Conservation (phyloP, 2,329 filamentous ascomycete species). For the Exophiala alcalophila region DNA sequence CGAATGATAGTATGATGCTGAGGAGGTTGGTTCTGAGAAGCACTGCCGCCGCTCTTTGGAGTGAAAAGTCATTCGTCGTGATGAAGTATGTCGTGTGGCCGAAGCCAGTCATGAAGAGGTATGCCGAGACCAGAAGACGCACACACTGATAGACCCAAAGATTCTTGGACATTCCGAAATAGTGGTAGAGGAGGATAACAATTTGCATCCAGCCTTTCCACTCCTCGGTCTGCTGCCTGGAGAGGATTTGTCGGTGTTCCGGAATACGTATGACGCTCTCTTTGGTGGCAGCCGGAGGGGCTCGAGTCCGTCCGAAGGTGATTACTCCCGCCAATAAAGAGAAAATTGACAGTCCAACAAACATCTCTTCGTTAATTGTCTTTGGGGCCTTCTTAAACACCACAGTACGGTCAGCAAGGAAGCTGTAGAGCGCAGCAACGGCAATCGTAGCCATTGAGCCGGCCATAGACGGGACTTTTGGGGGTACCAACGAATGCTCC, state of each 20-base stretch:
- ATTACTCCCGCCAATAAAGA: constrained; percentile 26
- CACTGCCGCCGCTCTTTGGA: constrained; percentile 51
- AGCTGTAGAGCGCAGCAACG: constrained; percentile 46
- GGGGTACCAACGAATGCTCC: background rate
- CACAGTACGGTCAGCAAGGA: constrained; percentile 54
- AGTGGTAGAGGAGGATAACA: constrained; percentile 56
- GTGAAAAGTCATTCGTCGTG: constrained; percentile 55
- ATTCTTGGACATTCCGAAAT: constrained; percentile 51
- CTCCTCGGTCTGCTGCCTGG: constrained; percentile 59
- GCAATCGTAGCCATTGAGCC: constrained; percentile 9
- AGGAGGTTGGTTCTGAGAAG: constrained; percentile 59
- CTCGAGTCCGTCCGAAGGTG: constrained; percentile 2
- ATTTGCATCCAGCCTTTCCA: constrained; percentile 67
- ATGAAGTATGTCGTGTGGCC: constrained; percentile 61
- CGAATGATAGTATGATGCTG: constrained; percentile 52
- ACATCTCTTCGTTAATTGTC: constrained; percentile 32
- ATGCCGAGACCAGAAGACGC: constrained; percentile 55
- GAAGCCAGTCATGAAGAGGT: constrained; percentile 62
- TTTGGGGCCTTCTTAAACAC: constrained; percentile 54
- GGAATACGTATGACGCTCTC: background rate
- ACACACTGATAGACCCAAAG: constrained; percentile 56
- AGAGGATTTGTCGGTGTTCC: constrained; percentile 41
- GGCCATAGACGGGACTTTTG: background rate
- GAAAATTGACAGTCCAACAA: constrained; percentile 29
- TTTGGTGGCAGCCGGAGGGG: background rate